phyloP scores from a whole-genome alignment of 148 eudicot genomes.

The Vaccinium myrtillus region DNA sequence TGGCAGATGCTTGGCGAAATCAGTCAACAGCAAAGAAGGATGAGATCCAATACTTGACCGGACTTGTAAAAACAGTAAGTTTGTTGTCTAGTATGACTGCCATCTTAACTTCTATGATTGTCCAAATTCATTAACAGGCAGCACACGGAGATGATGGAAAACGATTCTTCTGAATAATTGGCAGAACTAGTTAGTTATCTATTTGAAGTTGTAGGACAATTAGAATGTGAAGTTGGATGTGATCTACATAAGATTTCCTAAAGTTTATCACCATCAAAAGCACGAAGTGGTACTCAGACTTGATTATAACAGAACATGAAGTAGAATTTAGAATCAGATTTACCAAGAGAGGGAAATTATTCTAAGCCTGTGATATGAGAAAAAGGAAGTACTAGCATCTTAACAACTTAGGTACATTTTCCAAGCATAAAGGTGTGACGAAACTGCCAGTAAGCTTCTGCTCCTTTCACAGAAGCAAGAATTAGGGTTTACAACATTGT shows the following conservation, averaged over 20 bases:
- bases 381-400: neutral
- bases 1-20: constrained; percentile 39
- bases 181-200: neutral
- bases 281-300: neutral
- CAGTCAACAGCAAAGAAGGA: constrained; percentile 45
- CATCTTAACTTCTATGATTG: neutral
- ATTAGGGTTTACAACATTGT: neutral
- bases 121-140: neutral
- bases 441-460: neutral
- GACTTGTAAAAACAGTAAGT: constrained; percentile 48
- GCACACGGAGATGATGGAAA: neutral
- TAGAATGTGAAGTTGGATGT: neutral
- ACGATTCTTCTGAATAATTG: neutral
- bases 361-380: neutral
- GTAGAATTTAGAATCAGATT: neutral
- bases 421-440: neutral
- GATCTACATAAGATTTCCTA: neutral
- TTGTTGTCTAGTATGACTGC: neutral
- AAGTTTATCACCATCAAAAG: neutral
- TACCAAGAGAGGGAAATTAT: neutral
- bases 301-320: neutral
- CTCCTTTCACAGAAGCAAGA: neutral
- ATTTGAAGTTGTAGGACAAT: neutral
- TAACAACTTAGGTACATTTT: neutral
- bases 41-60: constrained; percentile 48